Evolutionary conservation across 306 rosid species (phyloP).

Genomic region (Ziziphus jujuba): DNA sequence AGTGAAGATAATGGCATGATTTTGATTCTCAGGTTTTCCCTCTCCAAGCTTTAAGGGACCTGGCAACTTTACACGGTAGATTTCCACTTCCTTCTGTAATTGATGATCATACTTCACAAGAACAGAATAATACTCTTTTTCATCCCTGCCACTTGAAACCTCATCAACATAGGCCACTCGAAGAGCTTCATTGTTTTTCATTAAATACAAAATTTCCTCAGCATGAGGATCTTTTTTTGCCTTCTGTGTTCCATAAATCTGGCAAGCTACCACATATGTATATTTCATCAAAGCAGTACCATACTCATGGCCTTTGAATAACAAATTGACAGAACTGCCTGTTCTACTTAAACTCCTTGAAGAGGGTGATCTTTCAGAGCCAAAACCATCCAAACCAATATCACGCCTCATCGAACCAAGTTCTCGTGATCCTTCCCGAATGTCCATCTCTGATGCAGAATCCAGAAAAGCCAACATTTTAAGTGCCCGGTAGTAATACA

Average conservation of each 20-base stretch:
- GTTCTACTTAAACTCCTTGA: constrained; percentile 63
- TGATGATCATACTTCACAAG: constrained; percentile 77
- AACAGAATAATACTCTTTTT: constrained; percentile 69
- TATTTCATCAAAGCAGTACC: constrained; percentile 94
- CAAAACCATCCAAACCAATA: constrained; percentile 36
- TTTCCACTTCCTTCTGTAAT: constrained; percentile 75
- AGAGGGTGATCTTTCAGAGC: constrained; percentile 45
- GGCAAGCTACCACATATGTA: constrained; percentile 94
- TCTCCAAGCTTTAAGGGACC: constrained; percentile 89
- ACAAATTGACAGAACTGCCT: constrained; percentile 55
- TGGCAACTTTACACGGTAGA: constrained; percentile 80
- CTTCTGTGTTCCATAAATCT: constrained; percentile 90
- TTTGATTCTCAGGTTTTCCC: constrained; percentile 96
- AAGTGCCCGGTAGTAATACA: constrained; percentile 92
- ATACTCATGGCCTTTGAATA: constrained; percentile 89
- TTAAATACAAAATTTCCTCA: constrained; percentile 68
- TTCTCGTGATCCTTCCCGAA: constrained; percentile 84
- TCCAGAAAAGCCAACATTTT: constrained; percentile 93
- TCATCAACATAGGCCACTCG: constrained; percentile 88
- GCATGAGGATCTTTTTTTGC: constrained; percentile 74
- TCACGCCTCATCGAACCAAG: constrained; percentile 68
- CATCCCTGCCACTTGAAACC: constrained; percentile 63
- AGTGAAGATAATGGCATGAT: constrained; percentile 85
- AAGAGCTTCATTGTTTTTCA: constrained; percentile 74
- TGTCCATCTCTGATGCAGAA: constrained; percentile 94